A percentile compares a stretch with the other conserved stretches of the same genome.
Evolutionary conservation across 2,329 filamentous ascomycete genomes (phyloP).

Genomic region (Canariomyces notabilis): DNA sequence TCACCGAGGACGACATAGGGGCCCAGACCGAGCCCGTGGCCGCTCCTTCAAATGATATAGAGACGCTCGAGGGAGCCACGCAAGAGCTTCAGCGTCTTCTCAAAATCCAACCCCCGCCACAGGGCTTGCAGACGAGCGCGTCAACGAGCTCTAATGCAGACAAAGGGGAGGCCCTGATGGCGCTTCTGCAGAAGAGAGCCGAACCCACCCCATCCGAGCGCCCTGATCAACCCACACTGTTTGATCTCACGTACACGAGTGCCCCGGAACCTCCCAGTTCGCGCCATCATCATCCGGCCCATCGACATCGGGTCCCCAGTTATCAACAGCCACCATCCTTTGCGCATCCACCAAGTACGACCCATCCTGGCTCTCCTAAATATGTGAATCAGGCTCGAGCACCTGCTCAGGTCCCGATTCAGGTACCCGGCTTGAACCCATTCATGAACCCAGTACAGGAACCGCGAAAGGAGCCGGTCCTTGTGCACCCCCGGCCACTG

Average conservation of each 20-base stretch:
- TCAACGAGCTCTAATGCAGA: slow-evolving; percentile 30
- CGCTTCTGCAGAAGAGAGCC: slow-evolving; percentile 43
- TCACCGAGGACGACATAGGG: slow-evolving; percentile 59
- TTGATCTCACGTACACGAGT: slow-evolving; percentile 48
- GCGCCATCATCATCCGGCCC: slow-evolving; percentile 50
- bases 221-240: slow-evolving; percentile 36
- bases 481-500: slow-evolving; percentile 45
- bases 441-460: slow-evolving; percentile 24
- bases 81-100: slow-evolving; percentile 50
- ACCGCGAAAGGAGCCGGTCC: slow-evolving; percentile 27
- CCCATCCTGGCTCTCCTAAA: slow-evolving; percentile 20
- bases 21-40: slow-evolving; percentile 35
- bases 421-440: slow-evolving; percentile 19
- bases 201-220: slow-evolving; percentile 20
- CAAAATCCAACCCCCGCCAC: slow-evolving; percentile 49
- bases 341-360: slow-evolving; percentile 35
- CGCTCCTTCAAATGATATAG: slow-evolving; percentile 31
- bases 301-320: slow-evolving; percentile 41
- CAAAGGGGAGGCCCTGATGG: slow-evolving; percentile 49
- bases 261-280: slow-evolving; percentile 52
- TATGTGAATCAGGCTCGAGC: slow-evolving; percentile 22
- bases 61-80: slow-evolving; percentile 47
- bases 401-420: slow-evolving; percentile 14
- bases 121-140: slow-evolving; percentile 39
- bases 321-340: slow-evolving; percentile 47